Conservation (phyloP, 2,329 filamentous ascomycete genomes). For the Fusarium burgessii region DNA sequence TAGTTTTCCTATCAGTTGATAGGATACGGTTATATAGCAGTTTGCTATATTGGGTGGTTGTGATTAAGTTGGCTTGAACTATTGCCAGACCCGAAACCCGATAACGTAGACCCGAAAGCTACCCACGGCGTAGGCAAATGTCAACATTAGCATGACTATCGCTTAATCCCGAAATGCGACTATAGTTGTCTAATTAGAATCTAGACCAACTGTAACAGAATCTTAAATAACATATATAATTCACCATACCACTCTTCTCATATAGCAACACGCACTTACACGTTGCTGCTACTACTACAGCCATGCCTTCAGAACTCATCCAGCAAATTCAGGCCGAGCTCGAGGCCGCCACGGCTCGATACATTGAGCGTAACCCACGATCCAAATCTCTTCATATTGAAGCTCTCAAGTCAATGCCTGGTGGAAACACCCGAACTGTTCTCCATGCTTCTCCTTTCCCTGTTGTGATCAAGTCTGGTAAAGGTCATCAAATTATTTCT, state of each 20-base stretch:
- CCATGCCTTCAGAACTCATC: constrained; percentile 38
- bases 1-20: background rate
- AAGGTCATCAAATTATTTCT: constrained; percentile 53
- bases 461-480: constrained; percentile 54
- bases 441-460: constrained; percentile 60
- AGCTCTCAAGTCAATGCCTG: constrained; percentile 55
- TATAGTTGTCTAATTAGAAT: background rate
- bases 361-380: constrained; percentile 51
- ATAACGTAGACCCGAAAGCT: constrained; percentile 27
- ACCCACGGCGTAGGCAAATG: background rate
- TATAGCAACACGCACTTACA: background rate
- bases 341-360: constrained; percentile 50
- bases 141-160: background rate
- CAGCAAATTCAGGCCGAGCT: constrained; percentile 47
- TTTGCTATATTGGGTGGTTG: background rate
- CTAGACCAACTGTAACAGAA: background rate
- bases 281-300: background rate
- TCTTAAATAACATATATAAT: background rate
- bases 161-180: constrained; percentile 28
- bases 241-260: background rate
- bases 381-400: constrained; percentile 55
- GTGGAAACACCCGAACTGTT: constrained; percentile 61
- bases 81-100: constrained; percentile 39
- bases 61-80: background rate
- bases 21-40: background rate